Evolutionary conservation across 1,284 basidiomycete species (phyloP).

Genomic region (Hemileia vastatrix): DNA sequence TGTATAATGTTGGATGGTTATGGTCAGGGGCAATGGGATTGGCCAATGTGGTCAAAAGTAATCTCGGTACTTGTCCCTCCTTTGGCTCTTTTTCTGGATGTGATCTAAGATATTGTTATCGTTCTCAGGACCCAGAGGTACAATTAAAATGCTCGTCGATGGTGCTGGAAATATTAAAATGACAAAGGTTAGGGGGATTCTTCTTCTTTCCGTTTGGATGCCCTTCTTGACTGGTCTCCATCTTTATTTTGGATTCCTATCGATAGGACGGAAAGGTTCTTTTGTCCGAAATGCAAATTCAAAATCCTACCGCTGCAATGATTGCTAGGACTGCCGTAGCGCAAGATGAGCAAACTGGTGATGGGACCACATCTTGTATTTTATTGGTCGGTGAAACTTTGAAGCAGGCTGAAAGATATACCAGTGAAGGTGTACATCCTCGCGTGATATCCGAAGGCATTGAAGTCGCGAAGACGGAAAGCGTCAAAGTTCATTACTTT

Average conservation of each 20-base stretch:
- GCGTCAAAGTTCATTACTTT: slow-evolving; percentile 58
- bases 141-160: slow-evolving; percentile 98
- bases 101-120: background rate
- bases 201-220: background rate
- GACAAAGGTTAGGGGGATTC: slow-evolving; percentile 58
- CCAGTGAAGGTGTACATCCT: slow-evolving; percentile 95
- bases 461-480: slow-evolving; percentile 93
- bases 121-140: slow-evolving; percentile 77
- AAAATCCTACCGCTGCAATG: slow-evolving; percentile 98
- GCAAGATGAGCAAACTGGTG: slow-evolving; percentile 97
- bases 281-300: slow-evolving; percentile 99
- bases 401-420: slow-evolving; percentile 96
- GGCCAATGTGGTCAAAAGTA: slow-evolving; percentile 92
- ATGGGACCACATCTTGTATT: slow-evolving; percentile 96
- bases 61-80: slow-evolving; percentile 59
- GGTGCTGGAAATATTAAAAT: slow-evolving; percentile 99
- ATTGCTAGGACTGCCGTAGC: slow-evolving; percentile 96
- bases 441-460: slow-evolving; percentile 91
- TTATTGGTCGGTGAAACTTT: slow-evolving; percentile 92
- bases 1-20: too few relatives aligned
- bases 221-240: background rate
- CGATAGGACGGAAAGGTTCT: slow-evolving; percentile 83
- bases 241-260: background rate
- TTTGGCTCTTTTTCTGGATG: background rate
- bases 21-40: slow-evolving; percentile 92